These are phyloP conservation scores for Boletus tylopilopsis DNA, from an alignment of 768 basidiomycete genomes.

Conservation along the genomic window DNA sequence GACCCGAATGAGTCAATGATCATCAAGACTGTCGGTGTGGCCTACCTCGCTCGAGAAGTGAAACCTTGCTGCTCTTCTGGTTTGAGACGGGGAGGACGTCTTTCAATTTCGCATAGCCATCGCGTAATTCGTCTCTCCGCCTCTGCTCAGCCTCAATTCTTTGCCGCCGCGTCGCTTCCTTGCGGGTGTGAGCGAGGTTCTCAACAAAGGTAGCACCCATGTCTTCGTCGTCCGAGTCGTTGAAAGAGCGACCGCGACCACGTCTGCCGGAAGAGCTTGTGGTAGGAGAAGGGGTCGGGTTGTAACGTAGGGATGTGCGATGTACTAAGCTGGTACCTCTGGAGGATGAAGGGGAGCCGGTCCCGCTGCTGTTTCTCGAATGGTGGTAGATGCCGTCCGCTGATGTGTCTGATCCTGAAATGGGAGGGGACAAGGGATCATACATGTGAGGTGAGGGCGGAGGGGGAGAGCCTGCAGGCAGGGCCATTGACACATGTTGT, in stretches of 20 bases:
- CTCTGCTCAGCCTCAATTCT: constrained; percentile 90
- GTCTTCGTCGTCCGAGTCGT: constrained; percentile 74
- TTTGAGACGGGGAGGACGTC: constrained; percentile 84
- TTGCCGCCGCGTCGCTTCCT: constrained; percentile 81
- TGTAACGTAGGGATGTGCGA: constrained; percentile 64
- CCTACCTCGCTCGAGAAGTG: constrained; percentile 81
- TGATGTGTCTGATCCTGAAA: constrained; percentile 88
- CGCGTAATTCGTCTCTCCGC: constrained; percentile 82
- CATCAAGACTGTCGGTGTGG: constrained; percentile 6
- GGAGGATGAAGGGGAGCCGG: constrained; percentile 76
- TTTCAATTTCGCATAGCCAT: constrained; percentile 85
- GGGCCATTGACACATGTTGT: constrained; percentile 67
- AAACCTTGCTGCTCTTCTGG: constrained; percentile 90
- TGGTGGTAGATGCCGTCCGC: constrained; percentile 77
- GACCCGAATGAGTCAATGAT: constrained; percentile 10
- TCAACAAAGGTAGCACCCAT: constrained; percentile 69
- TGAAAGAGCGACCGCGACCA: constrained; percentile 59
- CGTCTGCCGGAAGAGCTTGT: constrained; percentile 67
- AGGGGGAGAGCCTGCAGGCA: constrained; percentile 66
- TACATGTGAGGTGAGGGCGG: constrained; percentile 77
- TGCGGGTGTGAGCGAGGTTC: constrained; percentile 71
- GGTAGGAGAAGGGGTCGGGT: constrained; percentile 78
- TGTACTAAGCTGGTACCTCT: constrained; percentile 75
- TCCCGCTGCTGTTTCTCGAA: constrained; percentile 67
- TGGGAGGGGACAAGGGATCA: constrained; percentile 79